Base-by-base conservation (phyloP, 768 basidiomycete species). In the Tylopilus rubrobrunneus region DNA sequence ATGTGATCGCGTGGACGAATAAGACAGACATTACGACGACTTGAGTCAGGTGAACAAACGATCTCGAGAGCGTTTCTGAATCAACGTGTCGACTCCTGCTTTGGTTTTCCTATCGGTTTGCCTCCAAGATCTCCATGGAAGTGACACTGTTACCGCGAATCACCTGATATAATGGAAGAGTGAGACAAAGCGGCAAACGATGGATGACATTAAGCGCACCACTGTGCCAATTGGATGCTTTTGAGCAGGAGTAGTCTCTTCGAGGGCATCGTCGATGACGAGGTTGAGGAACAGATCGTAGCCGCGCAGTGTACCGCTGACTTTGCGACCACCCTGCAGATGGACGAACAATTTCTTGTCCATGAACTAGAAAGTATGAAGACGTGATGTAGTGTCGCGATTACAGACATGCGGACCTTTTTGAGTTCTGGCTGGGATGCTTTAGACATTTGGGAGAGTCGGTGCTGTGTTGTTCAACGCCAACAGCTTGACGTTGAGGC, bases 261-360 rank as follows among this genome's bases (percentile, higher is more conserved):
- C 97, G 63, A 87, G 70, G 10, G 92, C 91, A 66, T 98, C 92
- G 71, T 98, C 97, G 70, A 99, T 85, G 60, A 98, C 97, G 37
- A 99, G 80, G 72, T 99, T 99, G 69, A 99, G 76, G 78, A 99
- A 99, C 59, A 99, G 87, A 78, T 99, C 97, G 72, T 97, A 99
- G 49, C 97, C 97, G 58, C 97, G 87, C 48, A 99, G 76, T 14
- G 85, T 86, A 51, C 97, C 97, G 75, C 91, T 93, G 65, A 99
- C 91, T 82, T 92, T 92, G 66, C 96, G 87, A 51, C 93, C 93
- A 45, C 90, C 92, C 68, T 97, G 94, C 7, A 99, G 77, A 74
- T 96, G 85, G 65, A 99, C 78, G 73, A 95, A 95, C 62, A 98
- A 76, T 66, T 88, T 90, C 77, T 98, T 96, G 82, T 99, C 97